Evolutionary conservation across 345 rosid genomes (phyloP), one percentile per base, ranked within the genome.

Genomic region (Euphorbia peplus): DNA sequence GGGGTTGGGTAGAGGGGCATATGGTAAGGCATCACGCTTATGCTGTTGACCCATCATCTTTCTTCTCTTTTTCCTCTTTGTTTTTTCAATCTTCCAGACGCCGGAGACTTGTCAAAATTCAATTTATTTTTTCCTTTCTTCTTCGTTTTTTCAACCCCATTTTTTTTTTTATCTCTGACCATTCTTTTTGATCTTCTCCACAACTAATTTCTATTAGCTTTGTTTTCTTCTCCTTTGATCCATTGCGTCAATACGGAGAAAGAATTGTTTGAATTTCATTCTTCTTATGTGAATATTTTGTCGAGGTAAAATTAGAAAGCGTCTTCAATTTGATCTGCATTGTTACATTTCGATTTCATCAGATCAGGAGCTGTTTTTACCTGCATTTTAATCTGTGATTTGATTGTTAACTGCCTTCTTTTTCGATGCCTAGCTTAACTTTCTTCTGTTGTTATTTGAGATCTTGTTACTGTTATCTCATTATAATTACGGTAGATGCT

Each of bases 1-100:
- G n/a, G n/a, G n/a, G n/a, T n/a, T n/a, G n/a, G n/a, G n/a, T n/a
- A n/a, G n/a, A n/a, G 8, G 80, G 82, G 64, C 28, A 21, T 24
- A 32, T 7, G 80, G 73, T 76, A 56, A 67, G 35, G 78, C 64
- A 65, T 82, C 78, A 54, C 61, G 75, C 53, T 63, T 67, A 29
- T 63, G 62, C 59, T 68, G 32, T 75, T 69, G 83, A 77, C 80
- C 78, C 70, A 25, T 16, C 77, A 76, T 52, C 81, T 39, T 39
- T 11, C 8, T 8, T 5, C 9, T n/a, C 39, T 39, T 55, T 60
- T 63, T 57, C 74, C 69, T 53, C 55, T 56, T 51, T 54, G 37
- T 21, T 46, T 75, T 69, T 64, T 66, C 52, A 63, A 50, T 50
- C 54, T 53, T 53, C 41, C 28, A 48, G 55, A 64, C 56, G 67